A percentile compares a stretch with the other conserved stretches of the same genome.
These are phyloP conservation scores for Pseudocercospora fuligena DNA, from an alignment of 2,329 filamentous ascomycete genomes.

Conservation along the genomic window DNA sequence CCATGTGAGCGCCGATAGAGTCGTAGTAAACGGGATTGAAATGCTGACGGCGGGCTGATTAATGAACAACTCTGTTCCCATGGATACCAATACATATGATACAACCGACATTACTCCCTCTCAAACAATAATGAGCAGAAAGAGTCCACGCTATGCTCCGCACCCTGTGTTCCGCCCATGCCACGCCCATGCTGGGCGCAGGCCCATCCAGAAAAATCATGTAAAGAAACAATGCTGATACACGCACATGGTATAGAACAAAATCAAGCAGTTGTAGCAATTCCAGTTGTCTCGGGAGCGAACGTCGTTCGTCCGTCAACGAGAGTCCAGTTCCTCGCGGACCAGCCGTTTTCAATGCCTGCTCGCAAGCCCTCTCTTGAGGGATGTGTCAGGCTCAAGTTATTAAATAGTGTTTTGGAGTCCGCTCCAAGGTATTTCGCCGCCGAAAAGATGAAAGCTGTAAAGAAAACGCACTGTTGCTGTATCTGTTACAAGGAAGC, in stretches of 20 bases:
- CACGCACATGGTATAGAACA: constrained; percentile 36
- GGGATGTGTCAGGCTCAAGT: background rate
- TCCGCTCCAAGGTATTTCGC: background rate
- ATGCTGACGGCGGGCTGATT: too few species aligned
- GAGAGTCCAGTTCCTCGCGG: constrained; percentile 18
- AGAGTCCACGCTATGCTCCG: constrained; percentile 26
- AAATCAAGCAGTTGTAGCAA: constrained; percentile 17
- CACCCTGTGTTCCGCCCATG: background rate
- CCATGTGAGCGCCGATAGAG: too few species aligned
- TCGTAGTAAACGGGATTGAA: too few species aligned
- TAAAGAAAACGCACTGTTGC: constrained; percentile 18
- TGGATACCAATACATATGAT: constrained; percentile 27
- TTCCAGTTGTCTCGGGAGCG: constrained; percentile 5
- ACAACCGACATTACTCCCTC: constrained; percentile 12
- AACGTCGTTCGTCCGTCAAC: background rate
- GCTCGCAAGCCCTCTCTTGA: background rate
- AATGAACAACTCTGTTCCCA: background rate
- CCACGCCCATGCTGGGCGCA: constrained; percentile 19
- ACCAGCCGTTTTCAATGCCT: constrained; percentile 18
- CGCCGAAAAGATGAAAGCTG: constrained; percentile 14
- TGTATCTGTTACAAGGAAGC: constrained; percentile 18
- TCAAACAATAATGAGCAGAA: constrained; percentile 3
- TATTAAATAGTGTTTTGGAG: background rate
- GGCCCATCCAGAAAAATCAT: constrained; percentile 2
- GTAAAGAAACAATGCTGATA: constrained; percentile 26